Conservation (phyloP, 2,329 filamentous ascomycete genomes). For the Pestalotiopsis sp. region DNA sequence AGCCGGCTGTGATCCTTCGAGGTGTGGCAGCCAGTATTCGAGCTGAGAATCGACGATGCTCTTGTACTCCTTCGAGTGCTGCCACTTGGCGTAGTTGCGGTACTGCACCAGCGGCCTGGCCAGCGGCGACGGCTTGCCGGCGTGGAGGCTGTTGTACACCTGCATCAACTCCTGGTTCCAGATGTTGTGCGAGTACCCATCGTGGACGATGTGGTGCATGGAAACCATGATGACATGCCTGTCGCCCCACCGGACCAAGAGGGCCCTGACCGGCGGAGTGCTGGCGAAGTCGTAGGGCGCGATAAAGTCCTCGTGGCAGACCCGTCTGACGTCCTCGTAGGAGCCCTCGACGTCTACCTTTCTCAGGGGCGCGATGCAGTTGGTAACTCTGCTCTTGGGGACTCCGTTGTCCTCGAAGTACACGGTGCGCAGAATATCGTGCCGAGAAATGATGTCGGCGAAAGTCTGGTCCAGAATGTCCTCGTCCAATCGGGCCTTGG, state of each 20-base stretch:
- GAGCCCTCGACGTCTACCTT: not conserved
- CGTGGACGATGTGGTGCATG: not conserved
- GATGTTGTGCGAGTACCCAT: not conserved
- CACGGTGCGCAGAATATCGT: not conserved
- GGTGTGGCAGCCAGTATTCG: not conserved
- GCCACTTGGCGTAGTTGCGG: not conserved
- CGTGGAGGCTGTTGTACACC: not conserved
- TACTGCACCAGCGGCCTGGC: not conserved
- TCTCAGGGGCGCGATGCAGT: not conserved
- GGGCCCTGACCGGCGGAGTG: not conserved
- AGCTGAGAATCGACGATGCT: not conserved
- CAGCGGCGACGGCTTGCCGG: not conserved
- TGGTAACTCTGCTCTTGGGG: not conserved
- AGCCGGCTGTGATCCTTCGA: not conserved
- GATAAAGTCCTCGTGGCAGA: not conserved
- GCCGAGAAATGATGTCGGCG: not conserved
- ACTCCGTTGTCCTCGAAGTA: not conserved
- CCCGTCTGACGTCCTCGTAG: not conserved
- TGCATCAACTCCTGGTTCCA: not conserved
- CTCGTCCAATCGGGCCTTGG: not conserved
- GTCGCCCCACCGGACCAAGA: not conserved
- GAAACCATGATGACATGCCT: not conserved
- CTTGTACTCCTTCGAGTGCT: not conserved
- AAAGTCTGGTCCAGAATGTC: not conserved
- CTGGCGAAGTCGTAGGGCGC: not conserved